Base-by-base conservation (phyloP, 2,329 filamentous ascomycete genomes). In the Pseudogymnoascus sp. region DNA sequence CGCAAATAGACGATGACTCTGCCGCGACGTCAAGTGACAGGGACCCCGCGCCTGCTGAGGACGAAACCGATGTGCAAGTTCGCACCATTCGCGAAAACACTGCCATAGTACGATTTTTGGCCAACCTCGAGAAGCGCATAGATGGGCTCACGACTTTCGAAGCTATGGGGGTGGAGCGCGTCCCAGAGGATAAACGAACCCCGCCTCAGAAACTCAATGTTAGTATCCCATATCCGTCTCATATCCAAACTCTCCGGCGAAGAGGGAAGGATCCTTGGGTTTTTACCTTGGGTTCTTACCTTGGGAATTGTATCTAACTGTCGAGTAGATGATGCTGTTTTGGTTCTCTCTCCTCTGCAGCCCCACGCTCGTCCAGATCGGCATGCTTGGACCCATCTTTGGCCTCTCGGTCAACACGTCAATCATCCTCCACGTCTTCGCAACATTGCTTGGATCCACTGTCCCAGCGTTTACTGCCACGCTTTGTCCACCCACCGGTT, bases 311-410 rank as follows among this genome's bases (percentile, higher is more conserved):
- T 51, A 31, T 51, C 44, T 51, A 8, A 51, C 44, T 51, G 44
- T 51, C 44, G 13, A 31, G n/a, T 31, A 58, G 29, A 61, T 33
- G 33, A 48, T 61, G 42, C 42, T 61, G 35, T 48, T 58, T 48
- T 59, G 58, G 58, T 42, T 36, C 17, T 38, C 58, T 6, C 41
- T 67, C n/a, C 51, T 68, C 44, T 61, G 66, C 29, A 64, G 58
- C 8, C 67, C 67, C 15, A 59, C 51, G 1, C 55, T 63, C 25
- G 63, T 69, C 36, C 64, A 65, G 15, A 61, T 68, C n/a, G 69
- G 69, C 12, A 66, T 70, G 13, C 62, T 71, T 12, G 70, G 70
- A 1, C 68, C 68, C 42, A 65, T 68, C 12, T 68, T 71, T 17
- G 69, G 70, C 8, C 62, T 72, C 10, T 67, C 66, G 5, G 63